Conservation (phyloP, 495 filamentous ascomycete species). For the Neurospora sp. region DNA sequence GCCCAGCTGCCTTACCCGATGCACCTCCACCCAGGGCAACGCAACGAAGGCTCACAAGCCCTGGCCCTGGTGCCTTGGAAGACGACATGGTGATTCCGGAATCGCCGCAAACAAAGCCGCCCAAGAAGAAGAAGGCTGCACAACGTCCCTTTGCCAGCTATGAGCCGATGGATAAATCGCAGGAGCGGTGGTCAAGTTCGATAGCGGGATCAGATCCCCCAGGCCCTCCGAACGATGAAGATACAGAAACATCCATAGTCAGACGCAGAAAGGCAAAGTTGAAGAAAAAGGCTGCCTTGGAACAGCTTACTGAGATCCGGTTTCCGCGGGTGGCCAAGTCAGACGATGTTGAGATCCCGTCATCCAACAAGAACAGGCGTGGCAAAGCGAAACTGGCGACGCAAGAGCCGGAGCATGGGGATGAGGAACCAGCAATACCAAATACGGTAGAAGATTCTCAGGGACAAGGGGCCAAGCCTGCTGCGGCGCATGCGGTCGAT, state of each 20-base stretch:
- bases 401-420: constrained; percentile 3
- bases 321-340: constrained; percentile 19
- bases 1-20: constrained; percentile 20
- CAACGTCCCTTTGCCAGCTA: constrained; percentile 22
- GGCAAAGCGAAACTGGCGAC: constrained; percentile 9
- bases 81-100: constrained; percentile 15
- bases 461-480: constrained; percentile 6
- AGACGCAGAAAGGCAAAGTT: constrained; percentile 14
- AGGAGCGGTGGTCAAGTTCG: constrained; percentile 20
- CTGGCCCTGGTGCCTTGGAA: constrained; percentile 5
- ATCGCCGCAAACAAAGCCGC: constrained; percentile 8
- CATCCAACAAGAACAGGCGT: constrained; percentile 21
- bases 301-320: constrained; percentile 26
- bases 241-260: constrained; percentile 10
- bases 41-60: constrained; percentile 7
- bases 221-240: constrained; percentile 14
- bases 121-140: constrained; percentile 5
- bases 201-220: neutral
- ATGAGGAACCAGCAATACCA: constrained; percentile 10
- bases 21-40: neutral
- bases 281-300: constrained; percentile 27
- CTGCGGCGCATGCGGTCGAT: neutral
- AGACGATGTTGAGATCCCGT: constrained; percentile 29
- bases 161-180: constrained; percentile 24
- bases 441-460: constrained; percentile 27